Evolutionary conservation across 176 grass and related monocot genomes (phyloP).

Genomic region (Musa itinerans): DNA sequence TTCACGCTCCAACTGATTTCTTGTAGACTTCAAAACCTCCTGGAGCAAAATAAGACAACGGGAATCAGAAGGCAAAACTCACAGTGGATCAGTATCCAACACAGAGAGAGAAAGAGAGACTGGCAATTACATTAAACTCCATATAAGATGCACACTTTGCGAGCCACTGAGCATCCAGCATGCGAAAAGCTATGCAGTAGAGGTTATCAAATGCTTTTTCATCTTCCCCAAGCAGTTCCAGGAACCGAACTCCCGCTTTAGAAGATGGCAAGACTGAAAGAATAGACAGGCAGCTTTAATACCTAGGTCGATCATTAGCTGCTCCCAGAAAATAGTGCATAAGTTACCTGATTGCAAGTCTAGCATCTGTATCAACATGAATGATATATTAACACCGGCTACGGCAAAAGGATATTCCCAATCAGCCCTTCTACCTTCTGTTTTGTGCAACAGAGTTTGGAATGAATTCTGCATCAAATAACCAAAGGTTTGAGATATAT

Average conservation of each 20-base stretch:
- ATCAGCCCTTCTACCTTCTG: constrained; percentile 62
- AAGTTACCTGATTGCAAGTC: constrained; percentile 68
- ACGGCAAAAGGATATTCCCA: constrained; percentile 99
- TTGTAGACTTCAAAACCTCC: constrained; percentile 91
- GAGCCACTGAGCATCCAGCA: constrained; percentile 93
- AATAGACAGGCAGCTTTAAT: not conserved
- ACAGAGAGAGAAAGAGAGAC: not conserved
- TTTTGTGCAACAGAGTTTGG: constrained; percentile 67
- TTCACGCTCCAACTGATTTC: constrained; percentile 72
- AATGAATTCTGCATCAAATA: constrained; percentile 42
- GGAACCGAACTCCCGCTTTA: constrained; percentile 60
- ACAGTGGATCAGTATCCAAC: not conserved
- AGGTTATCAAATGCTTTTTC: constrained; percentile 82
- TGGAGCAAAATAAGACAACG: constrained; percentile 23
- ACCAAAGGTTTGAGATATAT: not conserved
- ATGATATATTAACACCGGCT: constrained; percentile 91
- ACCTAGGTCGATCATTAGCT: not conserved
- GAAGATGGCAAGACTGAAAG: constrained; percentile 48
- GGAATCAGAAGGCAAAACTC: constrained; percentile 2
- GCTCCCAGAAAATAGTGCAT: not conserved
- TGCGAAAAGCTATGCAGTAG: constrained; percentile 75
- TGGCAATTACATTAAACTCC: constrained; percentile 75
- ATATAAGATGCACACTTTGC: constrained; percentile 85
- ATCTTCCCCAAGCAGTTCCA: constrained; percentile 58
- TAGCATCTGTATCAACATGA: constrained; percentile 93